Conservation (phyloP, 2,329 filamentous ascomycete species). For the Apiospora pterosperma region DNA sequence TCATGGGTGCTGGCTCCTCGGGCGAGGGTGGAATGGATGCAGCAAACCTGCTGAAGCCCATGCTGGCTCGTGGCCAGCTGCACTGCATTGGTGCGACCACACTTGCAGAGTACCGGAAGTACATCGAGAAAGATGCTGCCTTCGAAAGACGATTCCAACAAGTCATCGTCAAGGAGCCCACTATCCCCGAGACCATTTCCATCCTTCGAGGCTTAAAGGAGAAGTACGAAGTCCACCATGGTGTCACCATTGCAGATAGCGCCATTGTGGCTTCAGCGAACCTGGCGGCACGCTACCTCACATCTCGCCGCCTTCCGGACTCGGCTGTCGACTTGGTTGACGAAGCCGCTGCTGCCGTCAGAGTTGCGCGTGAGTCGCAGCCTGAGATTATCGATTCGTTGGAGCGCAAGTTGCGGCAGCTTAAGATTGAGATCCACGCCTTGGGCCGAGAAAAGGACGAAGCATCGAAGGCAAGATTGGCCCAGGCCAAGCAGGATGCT, state of each 20-base stretch:
- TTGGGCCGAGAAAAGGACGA: conserved; percentile 93
- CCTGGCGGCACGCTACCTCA: conserved; percentile 89
- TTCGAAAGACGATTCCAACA: conserved; percentile 99
- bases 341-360: conserved; percentile 93
- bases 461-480: conserved; percentile 78
- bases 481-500: conserved; percentile 82
- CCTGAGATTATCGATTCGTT: conserved; percentile 94
- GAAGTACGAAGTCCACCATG: conserved; percentile 96
- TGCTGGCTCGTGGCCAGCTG: conserved; percentile 92
- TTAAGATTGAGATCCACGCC: conserved; percentile 97
- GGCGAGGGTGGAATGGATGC: conserved; percentile 99
- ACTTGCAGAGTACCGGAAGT: conserved; percentile 92
- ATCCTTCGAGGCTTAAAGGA: conserved; percentile 98
- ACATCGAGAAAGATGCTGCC: conserved; percentile 97
- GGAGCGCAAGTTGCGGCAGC: conserved; percentile 82
- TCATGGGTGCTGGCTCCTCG: conserved; percentile 94
- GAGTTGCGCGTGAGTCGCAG: conserved; percentile 92
- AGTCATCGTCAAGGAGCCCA: conserved; percentile 92
- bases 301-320: conserved; percentile 84
- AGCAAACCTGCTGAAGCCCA: conserved; percentile 94
- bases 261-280: conserved; percentile 91
- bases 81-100: conserved; percentile 99
- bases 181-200: conserved; percentile 85
- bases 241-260: conserved; percentile 92
- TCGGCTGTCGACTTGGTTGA: conserved; percentile 96